phyloP scores from a whole-genome alignment of 495 filamentous ascomycete species.

The Penicillium bovifimosum region DNA sequence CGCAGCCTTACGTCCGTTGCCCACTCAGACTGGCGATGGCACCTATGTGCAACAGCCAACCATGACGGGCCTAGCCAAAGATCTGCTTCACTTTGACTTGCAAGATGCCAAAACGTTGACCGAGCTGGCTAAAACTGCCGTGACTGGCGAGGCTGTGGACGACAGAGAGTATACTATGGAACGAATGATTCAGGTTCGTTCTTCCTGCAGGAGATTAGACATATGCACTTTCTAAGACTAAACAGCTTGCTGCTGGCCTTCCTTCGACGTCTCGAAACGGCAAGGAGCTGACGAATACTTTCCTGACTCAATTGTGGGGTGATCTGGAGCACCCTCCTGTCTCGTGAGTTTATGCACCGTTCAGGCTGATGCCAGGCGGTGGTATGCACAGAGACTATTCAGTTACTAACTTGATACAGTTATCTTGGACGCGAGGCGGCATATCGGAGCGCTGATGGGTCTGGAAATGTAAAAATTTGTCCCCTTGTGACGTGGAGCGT shows the following conservation, averaged over 20 bases:
- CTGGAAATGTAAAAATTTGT: slow-evolving; percentile 48
- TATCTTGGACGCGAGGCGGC: slow-evolving; percentile 48
- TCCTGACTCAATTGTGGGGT: slow-evolving; percentile 61
- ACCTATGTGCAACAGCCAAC: slow-evolving; percentile 37
- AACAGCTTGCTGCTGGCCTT: slow-evolving; percentile 39
- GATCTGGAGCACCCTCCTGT: slow-evolving; percentile 64
- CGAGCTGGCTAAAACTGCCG: slow-evolving; percentile 55
- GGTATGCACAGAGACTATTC: slow-evolving; percentile 9
- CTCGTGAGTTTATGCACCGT: slow-evolving; percentile 39
- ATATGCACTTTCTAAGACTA: background rate
- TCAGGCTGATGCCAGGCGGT: background rate
- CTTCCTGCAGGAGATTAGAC: background rate
- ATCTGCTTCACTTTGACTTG: slow-evolving; percentile 36
- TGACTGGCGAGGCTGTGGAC: slow-evolving; percentile 78
- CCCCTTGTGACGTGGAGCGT: background rate
- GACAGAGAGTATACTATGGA: slow-evolving; percentile 68
- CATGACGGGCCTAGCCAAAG: slow-evolving; percentile 31
- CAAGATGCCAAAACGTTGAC: slow-evolving; percentile 41
- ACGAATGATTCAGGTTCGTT: slow-evolving; percentile 42
- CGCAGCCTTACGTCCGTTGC: slow-evolving; percentile 55
- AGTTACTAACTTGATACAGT: slow-evolving; percentile 28
- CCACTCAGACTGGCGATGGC: slow-evolving; percentile 59
- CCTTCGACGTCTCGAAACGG: slow-evolving; percentile 50
- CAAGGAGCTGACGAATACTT: slow-evolving; percentile 50
- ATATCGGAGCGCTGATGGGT: slow-evolving; percentile 67